Evolutionary conservation across 257 asterid species (phyloP).

Genomic region (Nicotiana sylvestris): DNA sequence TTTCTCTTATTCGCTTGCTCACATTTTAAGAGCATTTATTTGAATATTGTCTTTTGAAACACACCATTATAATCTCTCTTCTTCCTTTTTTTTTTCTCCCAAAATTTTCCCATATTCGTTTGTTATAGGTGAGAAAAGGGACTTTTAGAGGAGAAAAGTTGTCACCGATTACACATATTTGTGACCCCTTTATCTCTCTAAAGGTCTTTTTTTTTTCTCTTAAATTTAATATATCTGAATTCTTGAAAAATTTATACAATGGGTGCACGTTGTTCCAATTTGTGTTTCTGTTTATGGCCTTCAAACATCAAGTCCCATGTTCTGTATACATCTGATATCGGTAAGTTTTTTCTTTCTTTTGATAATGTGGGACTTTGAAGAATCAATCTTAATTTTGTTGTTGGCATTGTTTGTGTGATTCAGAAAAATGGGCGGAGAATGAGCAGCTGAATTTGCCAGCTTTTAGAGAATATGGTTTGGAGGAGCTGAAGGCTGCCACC

Average conservation of each 20-base stretch:
- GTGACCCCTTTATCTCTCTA: neutral
- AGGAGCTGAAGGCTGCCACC: constrained; percentile 40
- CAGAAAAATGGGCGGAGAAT: constrained; percentile 31
- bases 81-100: neutral
- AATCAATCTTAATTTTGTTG: neutral
- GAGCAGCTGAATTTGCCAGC: constrained; percentile 26
- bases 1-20: neutral
- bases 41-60: neutral
- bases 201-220: neutral
- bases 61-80: neutral
- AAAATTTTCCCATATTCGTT: neutral
- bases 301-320: constrained; percentile 34
- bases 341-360: constrained; percentile 7
- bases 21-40: neutral
- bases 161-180: neutral
- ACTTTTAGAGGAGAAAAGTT: neutral
- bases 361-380: neutral
- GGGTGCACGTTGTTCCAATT: constrained; percentile 49
- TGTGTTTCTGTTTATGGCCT: constrained; percentile 35
- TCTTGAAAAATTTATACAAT: constrained; percentile 9
- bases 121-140: neutral
- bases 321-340: constrained; percentile 31
- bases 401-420: neutral
- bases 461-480: constrained; percentile 39
- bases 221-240: neutral